phyloP scores from a whole-genome alignment of 345 rosid genomes.

The Rhizophora apiculata region DNA sequence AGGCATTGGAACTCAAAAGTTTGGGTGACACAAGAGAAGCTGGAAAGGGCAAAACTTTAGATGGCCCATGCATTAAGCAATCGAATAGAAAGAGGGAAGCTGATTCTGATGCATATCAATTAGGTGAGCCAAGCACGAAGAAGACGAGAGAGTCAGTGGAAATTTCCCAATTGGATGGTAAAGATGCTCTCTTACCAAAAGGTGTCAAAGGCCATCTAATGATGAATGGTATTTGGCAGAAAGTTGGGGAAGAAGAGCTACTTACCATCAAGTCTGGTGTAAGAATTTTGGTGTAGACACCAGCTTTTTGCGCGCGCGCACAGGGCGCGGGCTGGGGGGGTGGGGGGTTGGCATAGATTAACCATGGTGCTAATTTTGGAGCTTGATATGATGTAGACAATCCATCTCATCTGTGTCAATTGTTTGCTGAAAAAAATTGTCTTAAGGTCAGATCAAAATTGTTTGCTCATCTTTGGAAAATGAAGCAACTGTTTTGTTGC shows the following conservation, averaged over 20 bases:
- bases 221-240: slow-evolving; percentile 58
- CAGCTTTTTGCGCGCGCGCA: too few species aligned
- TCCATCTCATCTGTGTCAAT: too few species aligned
- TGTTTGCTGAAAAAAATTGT: too few species aligned
- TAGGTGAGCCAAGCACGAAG: slow-evolving; percentile 21
- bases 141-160: slow-evolving; percentile 33
- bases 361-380: too few species aligned
- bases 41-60: slow-evolving; percentile 8
- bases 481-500: too few species aligned
- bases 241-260: slow-evolving; percentile 41
- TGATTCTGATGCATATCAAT: slow-evolving; percentile 4
- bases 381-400: too few species aligned
- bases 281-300: slow-evolving; percentile 36
- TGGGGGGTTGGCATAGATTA: too few species aligned
- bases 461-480: too few species aligned
- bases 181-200: slow-evolving; percentile 9
- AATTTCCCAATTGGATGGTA: slow-evolving; percentile 12
- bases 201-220: slow-evolving; percentile 39
- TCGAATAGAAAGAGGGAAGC: slow-evolving; percentile 28
- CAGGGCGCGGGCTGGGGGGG: too few species aligned
- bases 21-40: slow-evolving; percentile 35
- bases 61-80: background rate
- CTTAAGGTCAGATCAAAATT: too few species aligned
- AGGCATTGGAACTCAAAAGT: background rate
- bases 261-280: slow-evolving; percentile 39